Conservation (phyloP, 2,329 filamentous ascomycete species). For the Eutypa lata region DNA sequence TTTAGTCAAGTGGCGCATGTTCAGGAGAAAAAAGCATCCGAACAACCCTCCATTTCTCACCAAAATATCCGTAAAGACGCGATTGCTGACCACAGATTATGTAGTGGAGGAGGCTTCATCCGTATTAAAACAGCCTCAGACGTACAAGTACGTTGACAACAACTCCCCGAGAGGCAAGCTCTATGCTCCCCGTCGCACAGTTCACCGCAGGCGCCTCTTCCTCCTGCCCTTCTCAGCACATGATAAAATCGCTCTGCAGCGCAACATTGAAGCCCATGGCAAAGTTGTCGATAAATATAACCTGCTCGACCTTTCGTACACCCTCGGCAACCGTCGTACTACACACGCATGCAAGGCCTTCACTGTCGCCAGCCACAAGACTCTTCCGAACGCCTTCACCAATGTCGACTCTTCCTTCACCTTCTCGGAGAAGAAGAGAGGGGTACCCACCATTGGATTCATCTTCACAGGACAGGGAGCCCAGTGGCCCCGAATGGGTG, state of each 20-base stretch:
- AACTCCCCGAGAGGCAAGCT: too few relatives aligned
- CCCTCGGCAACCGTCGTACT: slow-evolving; percentile 13
- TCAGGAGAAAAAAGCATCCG: too few relatives aligned
- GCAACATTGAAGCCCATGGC: slow-evolving; percentile 4
- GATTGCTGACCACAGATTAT: too few relatives aligned
- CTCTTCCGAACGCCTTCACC: background rate
- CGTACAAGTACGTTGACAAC: slow-evolving; percentile 5
- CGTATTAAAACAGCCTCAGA: too few relatives aligned
- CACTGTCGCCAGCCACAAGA: slow-evolving; percentile 1
- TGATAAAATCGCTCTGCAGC: slow-evolving; percentile 14
- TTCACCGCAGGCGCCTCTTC: slow-evolving; percentile 4
- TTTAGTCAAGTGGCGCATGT: too few relatives aligned
- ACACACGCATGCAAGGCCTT: slow-evolving; percentile 1
- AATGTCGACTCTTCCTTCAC: background rate
- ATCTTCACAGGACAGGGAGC: slow-evolving; percentile 29
- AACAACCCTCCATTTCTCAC: too few relatives aligned
- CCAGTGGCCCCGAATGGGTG: slow-evolving; percentile 27
- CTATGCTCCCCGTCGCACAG: too few relatives aligned
- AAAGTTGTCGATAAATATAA: slow-evolving; percentile 7
- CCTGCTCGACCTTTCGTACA: slow-evolving; percentile 18
- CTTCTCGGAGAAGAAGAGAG: background rate
- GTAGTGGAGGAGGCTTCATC: too few relatives aligned
- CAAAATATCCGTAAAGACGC: too few relatives aligned
- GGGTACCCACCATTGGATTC: slow-evolving; percentile 3
- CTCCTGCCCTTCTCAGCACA: slow-evolving; percentile 19